phyloP scores from a whole-genome alignment of 805 yeast species.

The Torulaspora microellipsoides region DNA sequence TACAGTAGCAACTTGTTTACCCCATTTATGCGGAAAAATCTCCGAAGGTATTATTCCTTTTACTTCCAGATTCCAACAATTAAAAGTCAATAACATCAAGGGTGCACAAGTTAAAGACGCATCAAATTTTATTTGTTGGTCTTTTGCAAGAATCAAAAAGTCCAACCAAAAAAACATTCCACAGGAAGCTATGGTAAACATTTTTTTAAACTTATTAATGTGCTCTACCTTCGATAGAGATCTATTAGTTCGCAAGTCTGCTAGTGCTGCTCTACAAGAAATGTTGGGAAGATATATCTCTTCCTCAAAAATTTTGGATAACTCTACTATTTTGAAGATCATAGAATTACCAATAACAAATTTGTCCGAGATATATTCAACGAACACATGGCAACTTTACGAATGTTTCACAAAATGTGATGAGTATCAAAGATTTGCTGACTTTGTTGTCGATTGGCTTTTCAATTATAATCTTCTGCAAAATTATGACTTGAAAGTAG shows the following conservation, averaged over 20 bases:
- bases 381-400: conserved; percentile 34
- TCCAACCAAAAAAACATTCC: background rate
- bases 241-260: conserved; percentile 69
- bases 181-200: conserved; percentile 25
- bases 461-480: conserved; percentile 16
- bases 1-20: conserved; percentile 12
- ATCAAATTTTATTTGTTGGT: conserved; percentile 82
- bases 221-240: conserved; percentile 69
- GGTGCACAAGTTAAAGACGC: conserved; percentile 80
- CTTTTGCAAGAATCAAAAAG: conserved; percentile 45
- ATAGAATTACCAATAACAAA: conserved; percentile 59
- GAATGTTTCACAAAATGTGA: conserved; percentile 19
- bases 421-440: conserved; percentile 6
- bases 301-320: conserved; percentile 32
- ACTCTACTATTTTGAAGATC: conserved; percentile 36
- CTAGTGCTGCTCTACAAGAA: conserved; percentile 85
- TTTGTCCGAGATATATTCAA: conserved; percentile 38
- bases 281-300: conserved; percentile 68
- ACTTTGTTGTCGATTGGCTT: conserved; percentile 26
- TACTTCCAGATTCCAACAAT: conserved; percentile 56
- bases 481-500: conserved; percentile 17
- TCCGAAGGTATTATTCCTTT: conserved; percentile 36
- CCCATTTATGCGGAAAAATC: conserved; percentile 7
- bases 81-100: conserved; percentile 43
- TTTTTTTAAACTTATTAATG: conserved; percentile 38